A percentile compares a stretch with the other conserved stretches of the same genome.
Conservation (phyloP, 257 asterid genomes). For the Scutellaria barbata region DNA sequence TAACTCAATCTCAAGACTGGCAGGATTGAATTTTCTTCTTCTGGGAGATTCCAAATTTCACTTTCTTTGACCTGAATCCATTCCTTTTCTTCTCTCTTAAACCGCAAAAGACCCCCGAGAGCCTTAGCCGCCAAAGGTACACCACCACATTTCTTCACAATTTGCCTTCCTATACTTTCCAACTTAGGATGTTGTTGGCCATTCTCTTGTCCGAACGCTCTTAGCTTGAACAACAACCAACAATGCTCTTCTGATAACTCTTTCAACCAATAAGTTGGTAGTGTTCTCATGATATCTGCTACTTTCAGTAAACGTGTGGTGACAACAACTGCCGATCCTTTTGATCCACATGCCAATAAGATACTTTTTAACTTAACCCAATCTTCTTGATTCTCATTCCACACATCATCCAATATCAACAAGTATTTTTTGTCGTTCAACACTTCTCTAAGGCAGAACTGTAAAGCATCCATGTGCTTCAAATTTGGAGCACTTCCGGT, state of each 20-base stretch:
- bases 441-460: not conserved
- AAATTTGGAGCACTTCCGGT: not conserved
- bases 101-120: conserved; percentile 41
- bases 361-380: conserved; percentile 29
- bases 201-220: conserved; percentile 17
- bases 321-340: conserved; percentile 32
- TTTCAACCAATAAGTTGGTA: conserved; percentile 20
- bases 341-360: conserved; percentile 30
- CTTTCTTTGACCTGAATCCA: conserved; percentile 35
- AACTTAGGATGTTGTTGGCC: conserved; percentile 7
- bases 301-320: conserved; percentile 37
- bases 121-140: conserved; percentile 46
- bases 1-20: conserved; percentile 43
- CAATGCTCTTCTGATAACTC: conserved; percentile 31
- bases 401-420: conserved; percentile 35
- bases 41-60: conserved; percentile 36
- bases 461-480: conserved; percentile 19
- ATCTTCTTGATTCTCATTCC: conserved; percentile 36
- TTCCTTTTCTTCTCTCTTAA: conserved; percentile 28
- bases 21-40: not conserved
- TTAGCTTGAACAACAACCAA: conserved; percentile 37
- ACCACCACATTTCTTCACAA: conserved; percentile 39
- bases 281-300: conserved; percentile 33
- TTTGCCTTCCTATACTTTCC: conserved; percentile 33
- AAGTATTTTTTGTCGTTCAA: conserved; percentile 6